Conservation (phyloP, 331 rosid genomes). For the Acacia concinna region DNA sequence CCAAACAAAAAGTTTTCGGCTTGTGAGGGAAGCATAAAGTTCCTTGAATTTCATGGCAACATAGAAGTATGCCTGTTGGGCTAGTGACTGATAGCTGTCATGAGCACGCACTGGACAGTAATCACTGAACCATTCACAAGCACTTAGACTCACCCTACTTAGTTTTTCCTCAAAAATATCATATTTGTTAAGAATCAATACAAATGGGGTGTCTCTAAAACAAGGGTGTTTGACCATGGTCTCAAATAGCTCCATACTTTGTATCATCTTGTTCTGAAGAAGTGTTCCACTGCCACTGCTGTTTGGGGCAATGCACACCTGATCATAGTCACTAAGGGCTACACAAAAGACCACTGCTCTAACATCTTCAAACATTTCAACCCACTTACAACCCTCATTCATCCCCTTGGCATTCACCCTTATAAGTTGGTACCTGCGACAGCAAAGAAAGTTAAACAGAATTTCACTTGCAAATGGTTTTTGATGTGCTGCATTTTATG, state of each 20-base stretch:
- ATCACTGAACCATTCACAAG: conserved; percentile 88
- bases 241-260: conserved; percentile 91
- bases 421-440: conserved; percentile 86
- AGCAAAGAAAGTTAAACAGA: conserved; percentile 7
- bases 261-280: conserved; percentile 89
- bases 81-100: conserved; percentile 67
- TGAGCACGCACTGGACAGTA: conserved; percentile 65
- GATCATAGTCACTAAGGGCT: conserved; percentile 84
- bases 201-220: conserved; percentile 81
- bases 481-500: neutral
- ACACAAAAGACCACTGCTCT: conserved; percentile 77
- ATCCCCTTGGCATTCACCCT: conserved; percentile 95
- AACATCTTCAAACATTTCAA: conserved; percentile 97
- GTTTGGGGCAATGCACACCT: conserved; percentile 58
- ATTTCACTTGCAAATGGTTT: neutral
- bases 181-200: conserved; percentile 81
- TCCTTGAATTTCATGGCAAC: conserved; percentile 98
- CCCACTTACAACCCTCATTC: conserved; percentile 96
- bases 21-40: conserved; percentile 70
- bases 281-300: conserved; percentile 67
- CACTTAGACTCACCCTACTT: conserved; percentile 47
- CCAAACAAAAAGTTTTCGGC: conserved; percentile 77
- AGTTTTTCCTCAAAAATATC: conserved; percentile 80
- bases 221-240: conserved; percentile 88
- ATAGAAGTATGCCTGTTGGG: conserved; percentile 90